Evolutionary conservation across 1,139 yeast species (phyloP), one percentile per base, ranked within the genome.

Genomic region (Blastobotrys persicus): DNA sequence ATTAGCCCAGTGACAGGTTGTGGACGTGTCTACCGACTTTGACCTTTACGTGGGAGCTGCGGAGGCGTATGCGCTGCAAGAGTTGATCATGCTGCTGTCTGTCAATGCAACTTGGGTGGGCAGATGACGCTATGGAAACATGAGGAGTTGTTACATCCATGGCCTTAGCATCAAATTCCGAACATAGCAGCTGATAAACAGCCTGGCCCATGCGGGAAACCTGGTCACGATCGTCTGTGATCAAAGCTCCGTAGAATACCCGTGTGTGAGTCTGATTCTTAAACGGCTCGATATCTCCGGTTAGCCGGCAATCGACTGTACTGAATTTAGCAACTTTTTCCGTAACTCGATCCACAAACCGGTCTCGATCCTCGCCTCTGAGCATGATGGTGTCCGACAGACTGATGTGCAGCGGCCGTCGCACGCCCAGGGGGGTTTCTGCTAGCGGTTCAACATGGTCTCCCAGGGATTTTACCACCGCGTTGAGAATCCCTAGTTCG

Each of bases 331-430:
- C 35, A n/a, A 28, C 28, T 14, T 17, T n/a, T 28, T 16, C 28
- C 38, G 32, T 16, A 16, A 32, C 28, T 5, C 38, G 17, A 14
- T 23, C 32, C 17, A 52, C 45, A 44, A 66, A 59, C 12, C 19
- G 31, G 18, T 55, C 55, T 35, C 55, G 54, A 23, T 53, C 50
- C 11, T 48, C 52, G 1, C 58, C 50, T 2, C 55, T 53, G 12
- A 67, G 51, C 66, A 64, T 59, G 43, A 67, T 38, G 2, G 69
- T 64, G 32, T 62, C 65, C 4, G 69, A 62, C n/a, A 67, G 54
- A 28, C 68, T 63, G 34, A 67, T 45, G 50, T 67, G 71, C 13
- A 67, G 57, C 3, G 69, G 66, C 40, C 55, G 56, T 5, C 50
- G 52, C 7, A 59, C 70, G 2, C 62, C 63, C 4, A 64, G 49